Evolutionary conservation across 2,329 filamentous ascomycete genomes (phyloP).

Genomic region (Stagonosporopsis chrysanthemi): DNA sequence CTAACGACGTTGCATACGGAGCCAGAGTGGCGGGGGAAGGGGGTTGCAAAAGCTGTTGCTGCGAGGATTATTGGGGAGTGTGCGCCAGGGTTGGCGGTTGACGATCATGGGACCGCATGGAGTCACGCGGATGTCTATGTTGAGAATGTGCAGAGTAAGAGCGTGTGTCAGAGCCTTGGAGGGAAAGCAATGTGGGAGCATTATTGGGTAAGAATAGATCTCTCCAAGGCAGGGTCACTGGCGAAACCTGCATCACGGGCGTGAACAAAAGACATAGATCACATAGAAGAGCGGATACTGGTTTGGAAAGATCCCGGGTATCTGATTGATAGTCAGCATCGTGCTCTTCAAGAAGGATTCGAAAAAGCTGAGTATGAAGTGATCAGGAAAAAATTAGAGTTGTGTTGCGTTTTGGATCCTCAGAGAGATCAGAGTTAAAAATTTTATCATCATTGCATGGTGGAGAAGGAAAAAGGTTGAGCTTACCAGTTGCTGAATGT

Average conservation of each 20-base stretch:
- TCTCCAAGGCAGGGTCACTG: slow-evolving; percentile 38
- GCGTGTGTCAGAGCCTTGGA: slow-evolving; percentile 68
- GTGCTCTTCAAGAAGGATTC: slow-evolving; percentile 2
- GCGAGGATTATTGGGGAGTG: slow-evolving; percentile 63
- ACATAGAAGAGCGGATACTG: not conserved
- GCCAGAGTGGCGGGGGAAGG: slow-evolving; percentile 64
- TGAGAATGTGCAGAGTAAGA: slow-evolving; percentile 67
- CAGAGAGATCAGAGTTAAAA: slow-evolving; percentile 71
- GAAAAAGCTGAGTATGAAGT: slow-evolving; percentile 15
- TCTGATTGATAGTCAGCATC: slow-evolving; percentile 36
- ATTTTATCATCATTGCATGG: slow-evolving; percentile 65
- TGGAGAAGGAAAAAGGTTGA: slow-evolving; percentile 6
- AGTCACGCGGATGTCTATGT: slow-evolving; percentile 70
- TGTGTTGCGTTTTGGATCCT: slow-evolving; percentile 64
- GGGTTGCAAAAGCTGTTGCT: slow-evolving; percentile 69
- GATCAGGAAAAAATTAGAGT: slow-evolving; percentile 78
- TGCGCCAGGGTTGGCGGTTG: slow-evolving; percentile 40
- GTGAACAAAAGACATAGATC: slow-evolving; percentile 2
- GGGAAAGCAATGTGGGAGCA: slow-evolving; percentile 64
- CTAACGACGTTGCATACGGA: slow-evolving; percentile 69
- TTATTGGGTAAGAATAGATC: slow-evolving; percentile 63
- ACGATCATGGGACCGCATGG: slow-evolving; percentile 57
- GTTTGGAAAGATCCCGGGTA: slow-evolving; percentile 4
- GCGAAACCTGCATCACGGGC: slow-evolving; percentile 13
- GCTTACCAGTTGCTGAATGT: slow-evolving; percentile 46